phyloP scores from a whole-genome alignment of 768 basidiomycete genomes.

The Amanita subjunquillea region DNA sequence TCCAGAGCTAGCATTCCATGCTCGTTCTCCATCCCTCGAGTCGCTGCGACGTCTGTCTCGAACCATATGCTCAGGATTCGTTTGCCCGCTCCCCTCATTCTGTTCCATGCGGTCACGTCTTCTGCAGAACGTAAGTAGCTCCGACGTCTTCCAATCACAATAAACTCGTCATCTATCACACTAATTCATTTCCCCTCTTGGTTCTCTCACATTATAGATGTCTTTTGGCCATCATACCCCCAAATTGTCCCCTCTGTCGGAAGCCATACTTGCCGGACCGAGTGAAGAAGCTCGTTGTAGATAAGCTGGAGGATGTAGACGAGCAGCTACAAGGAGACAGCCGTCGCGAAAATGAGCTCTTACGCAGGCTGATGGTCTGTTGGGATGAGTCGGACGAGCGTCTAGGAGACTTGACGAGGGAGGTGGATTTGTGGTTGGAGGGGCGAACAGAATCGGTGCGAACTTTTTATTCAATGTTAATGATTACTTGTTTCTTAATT shows the following conservation, averaged over 20 bases:
- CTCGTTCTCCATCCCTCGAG: constrained; percentile 62
- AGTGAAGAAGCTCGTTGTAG: constrained; percentile 61
- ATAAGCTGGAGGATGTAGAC: constrained; percentile 27
- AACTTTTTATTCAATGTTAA: constrained; percentile 7
- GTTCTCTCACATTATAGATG: constrained; percentile 28
- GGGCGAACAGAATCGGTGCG: constrained; percentile 26
- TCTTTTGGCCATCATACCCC: constrained; percentile 37
- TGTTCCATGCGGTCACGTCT: constrained; percentile 71
- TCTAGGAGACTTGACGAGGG: constrained; percentile 26
- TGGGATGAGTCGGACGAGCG: constrained; percentile 31
- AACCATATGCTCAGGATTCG: constrained; percentile 45
- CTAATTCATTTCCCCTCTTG: not conserved
- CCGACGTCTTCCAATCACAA: constrained; percentile 4
- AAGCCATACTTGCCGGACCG: constrained; percentile 46
- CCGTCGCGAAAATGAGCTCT: constrained; percentile 22
- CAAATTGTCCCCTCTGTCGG: constrained; percentile 58
- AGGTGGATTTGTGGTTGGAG: constrained; percentile 47
- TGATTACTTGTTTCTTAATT: not conserved
- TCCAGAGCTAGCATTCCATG: constrained; percentile 14
- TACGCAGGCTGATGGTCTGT: constrained; percentile 25
- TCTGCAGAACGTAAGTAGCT: constrained; percentile 49
- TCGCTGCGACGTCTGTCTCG: constrained; percentile 69
- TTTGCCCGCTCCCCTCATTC: constrained; percentile 48
- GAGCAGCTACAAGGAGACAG: constrained; percentile 11
- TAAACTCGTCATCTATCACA: not conserved